Conservation (phyloP, 225 moss, liverwort and hornwort genomes). For the Lunularia cruciata region DNA sequence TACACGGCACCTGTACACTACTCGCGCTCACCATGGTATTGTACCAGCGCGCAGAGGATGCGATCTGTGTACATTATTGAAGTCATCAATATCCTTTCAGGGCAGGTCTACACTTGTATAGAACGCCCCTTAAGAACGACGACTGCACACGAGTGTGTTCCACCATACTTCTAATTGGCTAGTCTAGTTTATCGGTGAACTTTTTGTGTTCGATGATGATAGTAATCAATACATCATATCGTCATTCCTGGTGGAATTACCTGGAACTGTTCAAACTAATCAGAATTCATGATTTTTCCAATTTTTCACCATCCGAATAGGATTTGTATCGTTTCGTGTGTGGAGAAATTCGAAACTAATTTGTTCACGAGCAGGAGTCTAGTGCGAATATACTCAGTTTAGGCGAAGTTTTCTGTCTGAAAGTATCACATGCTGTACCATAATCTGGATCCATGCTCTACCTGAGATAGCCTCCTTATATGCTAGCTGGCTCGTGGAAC, state of each 20-base stretch:
- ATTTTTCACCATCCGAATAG: not conserved
- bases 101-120: not conserved
- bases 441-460: too few species aligned
- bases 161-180: not conserved
- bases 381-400: too few species aligned
- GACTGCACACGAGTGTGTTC: not conserved
- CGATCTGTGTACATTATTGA: conserved; percentile 22
- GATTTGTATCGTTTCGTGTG: not conserved
- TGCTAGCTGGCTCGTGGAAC: too few species aligned
- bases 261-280: not conserved
- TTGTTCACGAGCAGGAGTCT: too few species aligned
- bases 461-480: too few species aligned
- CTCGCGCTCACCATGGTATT: conserved; percentile 11
- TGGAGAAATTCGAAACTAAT: too few species aligned
- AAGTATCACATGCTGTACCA: too few species aligned
- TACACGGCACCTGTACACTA: conserved; percentile 38
- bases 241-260: not conserved
- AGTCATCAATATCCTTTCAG: not conserved
- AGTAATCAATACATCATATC: not conserved
- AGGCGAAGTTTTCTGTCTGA: too few species aligned
- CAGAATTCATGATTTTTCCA: not conserved
- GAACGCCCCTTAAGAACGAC: not conserved
- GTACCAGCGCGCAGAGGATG: conserved; percentile 15
- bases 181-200: conserved; percentile 7
- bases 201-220: not conserved